Percentiles rank a stretch among this genome's conserved stretches.
phyloP scores from a whole-genome alignment of 495 filamentous ascomycete species.

The Talaromyces proteolyticus region DNA sequence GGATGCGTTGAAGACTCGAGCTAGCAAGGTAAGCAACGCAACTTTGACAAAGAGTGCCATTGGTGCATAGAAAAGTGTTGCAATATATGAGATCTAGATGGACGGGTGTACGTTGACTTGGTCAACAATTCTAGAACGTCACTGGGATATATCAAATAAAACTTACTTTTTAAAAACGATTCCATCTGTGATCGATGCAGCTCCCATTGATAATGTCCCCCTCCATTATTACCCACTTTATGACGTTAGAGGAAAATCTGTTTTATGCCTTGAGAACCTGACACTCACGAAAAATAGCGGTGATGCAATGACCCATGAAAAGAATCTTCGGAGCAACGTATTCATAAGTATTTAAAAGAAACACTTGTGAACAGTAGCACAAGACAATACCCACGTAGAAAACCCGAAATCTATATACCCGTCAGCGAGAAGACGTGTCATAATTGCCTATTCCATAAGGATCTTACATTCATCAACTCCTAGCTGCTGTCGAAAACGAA shows the following conservation, averaged over 20 bases:
- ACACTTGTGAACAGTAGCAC: background rate
- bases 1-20: slow-evolving; percentile 41
- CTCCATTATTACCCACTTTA: slow-evolving; percentile 31
- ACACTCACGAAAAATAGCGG: slow-evolving; percentile 27
- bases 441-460: background rate
- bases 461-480: slow-evolving; percentile 36
- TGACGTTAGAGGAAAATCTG: background rate
- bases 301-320: slow-evolving; percentile 33
- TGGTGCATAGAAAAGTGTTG: slow-evolving; percentile 41
- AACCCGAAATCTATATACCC: slow-evolving; percentile 20
- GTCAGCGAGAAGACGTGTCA: slow-evolving; percentile 11
- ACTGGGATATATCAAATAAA: background rate
- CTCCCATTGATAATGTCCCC: slow-evolving; percentile 26
- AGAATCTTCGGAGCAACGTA: slow-evolving; percentile 13
- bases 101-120: no score
- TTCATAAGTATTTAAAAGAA: background rate
- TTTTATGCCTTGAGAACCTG: background rate
- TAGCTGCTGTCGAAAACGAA: slow-evolving; percentile 26
- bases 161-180: slow-evolving; percentile 26
- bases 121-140: background rate
- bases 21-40: slow-evolving; percentile 40
- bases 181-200: slow-evolving; percentile 13
- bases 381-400: slow-evolving; percentile 26
- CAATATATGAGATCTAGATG: slow-evolving; percentile 28
- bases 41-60: slow-evolving; percentile 41